A percentile compares a stretch with the other conserved stretches of the same genome.
Conservation (phyloP, 1,284 basidiomycete genomes). For the Apiotrichum gamsii region DNA sequence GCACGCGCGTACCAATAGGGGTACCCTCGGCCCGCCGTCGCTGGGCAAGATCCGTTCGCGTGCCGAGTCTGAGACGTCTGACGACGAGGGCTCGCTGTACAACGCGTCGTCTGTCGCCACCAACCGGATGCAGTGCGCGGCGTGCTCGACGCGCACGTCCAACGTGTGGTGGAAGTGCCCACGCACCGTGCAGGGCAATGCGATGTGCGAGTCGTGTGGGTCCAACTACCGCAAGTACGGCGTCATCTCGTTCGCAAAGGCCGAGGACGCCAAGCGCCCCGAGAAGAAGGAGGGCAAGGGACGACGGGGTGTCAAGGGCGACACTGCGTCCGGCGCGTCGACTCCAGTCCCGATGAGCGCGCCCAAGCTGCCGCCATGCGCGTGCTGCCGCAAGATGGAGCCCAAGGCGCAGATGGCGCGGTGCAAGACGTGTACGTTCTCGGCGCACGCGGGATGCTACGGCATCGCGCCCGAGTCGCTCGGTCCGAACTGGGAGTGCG, state of each 20-base stretch:
- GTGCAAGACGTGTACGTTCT: conserved; percentile 70
- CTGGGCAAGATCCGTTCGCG: conserved; percentile 34
- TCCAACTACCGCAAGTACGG: conserved; percentile 76
- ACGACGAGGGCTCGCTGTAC: conserved; percentile 50
- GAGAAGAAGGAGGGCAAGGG: conserved; percentile 50
- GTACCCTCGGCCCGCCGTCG: conserved; percentile 40
- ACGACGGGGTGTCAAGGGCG: conserved; percentile 58
- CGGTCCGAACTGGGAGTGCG: conserved; percentile 71
- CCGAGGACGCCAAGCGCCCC: conserved; percentile 36
- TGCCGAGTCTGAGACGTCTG: conserved; percentile 49
- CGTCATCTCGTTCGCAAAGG: conserved; percentile 50
- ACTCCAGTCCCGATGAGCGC: conserved; percentile 40
- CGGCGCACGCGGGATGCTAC: conserved; percentile 69
- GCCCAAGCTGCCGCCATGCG: conserved; percentile 62
- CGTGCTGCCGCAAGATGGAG: conserved; percentile 67
- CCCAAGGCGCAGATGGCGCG: conserved; percentile 67
- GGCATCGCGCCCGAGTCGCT: conserved; percentile 58
- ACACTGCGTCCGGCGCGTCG: conserved; percentile 38
- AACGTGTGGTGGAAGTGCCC: conserved; percentile 80
- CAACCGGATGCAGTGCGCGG: conserved; percentile 54
- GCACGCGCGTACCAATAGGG: conserved; percentile 34
- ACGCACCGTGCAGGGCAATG: conserved; percentile 59
- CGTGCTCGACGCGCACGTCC: conserved; percentile 68
- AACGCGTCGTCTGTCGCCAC: conserved; percentile 14
- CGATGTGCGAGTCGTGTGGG: conserved; percentile 76